Base-by-base conservation (phyloP, 2,329 filamentous ascomycete species). In the Pseudogymnoascus sp. region DNA sequence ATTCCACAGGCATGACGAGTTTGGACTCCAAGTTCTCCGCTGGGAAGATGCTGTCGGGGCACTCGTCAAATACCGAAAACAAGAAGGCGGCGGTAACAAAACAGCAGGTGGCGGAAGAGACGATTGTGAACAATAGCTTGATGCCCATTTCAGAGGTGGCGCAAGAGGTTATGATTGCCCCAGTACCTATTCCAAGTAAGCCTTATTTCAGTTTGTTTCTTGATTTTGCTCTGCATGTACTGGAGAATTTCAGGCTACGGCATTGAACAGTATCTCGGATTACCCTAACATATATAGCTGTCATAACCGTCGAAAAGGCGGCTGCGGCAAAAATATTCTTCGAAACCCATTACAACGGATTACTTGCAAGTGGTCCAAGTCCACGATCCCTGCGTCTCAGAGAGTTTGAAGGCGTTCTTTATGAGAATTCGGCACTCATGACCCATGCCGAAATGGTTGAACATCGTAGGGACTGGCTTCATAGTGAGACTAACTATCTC, bases 241-340 rank as follows among this genome's bases (percentile, higher is more conserved):
- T 12, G 9, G 5, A 12, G 4, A 18, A 12, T 18, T 31, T 31
- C 4, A 31, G 9, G 15, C 10, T 31, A 18, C 0, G 31, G 27
- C 4, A 18, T 55, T 21, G 29, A 8, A n/a, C 29, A 12, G 5
- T 13, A 55, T 9, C 5, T 60, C n/a, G 9, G 8, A 42, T 21
- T 35, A 21, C 10, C 8, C 40, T 63, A 42, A 66, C 35, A 39
- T 3, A 18, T 3, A 1, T 52, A 73, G 71, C 71, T 62, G 63
- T 72, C 25, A 64, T 70, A 2, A 96, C 92, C 0, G 87, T 91
- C 0, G 93, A 97, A 75, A 85, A 83, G 64, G 84, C 87, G 2
- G 86, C 91, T 0, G 87, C 90, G 0, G 88, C 90, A 45, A 97
- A 96, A 72, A 84, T 95, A 18, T 95, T 86, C 68, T 81, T 97